Conservation (phyloP, 1,284 basidiomycete genomes). For the Ustilago lituana region DNA sequence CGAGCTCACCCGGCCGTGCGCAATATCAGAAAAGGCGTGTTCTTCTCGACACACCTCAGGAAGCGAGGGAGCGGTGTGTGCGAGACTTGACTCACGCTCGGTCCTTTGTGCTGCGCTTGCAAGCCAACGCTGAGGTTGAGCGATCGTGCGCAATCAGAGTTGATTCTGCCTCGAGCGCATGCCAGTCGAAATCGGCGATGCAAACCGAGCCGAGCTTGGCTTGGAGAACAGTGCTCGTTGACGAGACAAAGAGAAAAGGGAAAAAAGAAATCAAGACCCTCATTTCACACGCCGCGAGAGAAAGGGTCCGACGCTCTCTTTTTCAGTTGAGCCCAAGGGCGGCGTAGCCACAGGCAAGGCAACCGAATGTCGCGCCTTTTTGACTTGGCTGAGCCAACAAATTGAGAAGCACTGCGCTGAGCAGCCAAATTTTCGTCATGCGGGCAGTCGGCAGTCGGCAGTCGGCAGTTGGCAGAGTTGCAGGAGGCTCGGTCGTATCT, state of each 20-base stretch:
- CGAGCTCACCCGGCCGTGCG: conserved; percentile 9
- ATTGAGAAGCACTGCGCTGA: too few relatives aligned
- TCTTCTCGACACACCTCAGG: conserved; percentile 3
- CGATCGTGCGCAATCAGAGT: neutral
- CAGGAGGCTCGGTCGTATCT: conserved; percentile 33
- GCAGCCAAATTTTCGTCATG: too few relatives aligned
- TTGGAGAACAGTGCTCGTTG: too few relatives aligned
- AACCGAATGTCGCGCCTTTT: too few relatives aligned
- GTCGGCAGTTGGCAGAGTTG: too few relatives aligned
- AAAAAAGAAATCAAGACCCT: neutral
- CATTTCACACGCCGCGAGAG: too few relatives aligned
- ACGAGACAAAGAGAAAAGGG: neutral
- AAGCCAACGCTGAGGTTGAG: neutral
- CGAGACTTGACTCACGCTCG: neutral
- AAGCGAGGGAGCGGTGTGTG: neutral
- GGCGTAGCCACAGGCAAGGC: too few relatives aligned
- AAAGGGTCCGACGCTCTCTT: too few relatives aligned
- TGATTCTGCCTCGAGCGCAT: too few relatives aligned
- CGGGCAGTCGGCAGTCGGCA: too few relatives aligned
- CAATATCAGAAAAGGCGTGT: conserved; percentile 1
- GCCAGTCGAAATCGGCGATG: conserved; percentile 10
- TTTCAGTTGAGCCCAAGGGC: too few relatives aligned
- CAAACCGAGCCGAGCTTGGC: conserved; percentile 4
- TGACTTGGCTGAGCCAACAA: too few relatives aligned
- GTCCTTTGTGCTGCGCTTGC: neutral